A percentile compares a stretch with the other conserved stretches of the same genome.
These are phyloP conservation scores for Chenopodium formosanum DNA, from an alignment of 148 eudicot species.

Conservation along the genomic window DNA sequence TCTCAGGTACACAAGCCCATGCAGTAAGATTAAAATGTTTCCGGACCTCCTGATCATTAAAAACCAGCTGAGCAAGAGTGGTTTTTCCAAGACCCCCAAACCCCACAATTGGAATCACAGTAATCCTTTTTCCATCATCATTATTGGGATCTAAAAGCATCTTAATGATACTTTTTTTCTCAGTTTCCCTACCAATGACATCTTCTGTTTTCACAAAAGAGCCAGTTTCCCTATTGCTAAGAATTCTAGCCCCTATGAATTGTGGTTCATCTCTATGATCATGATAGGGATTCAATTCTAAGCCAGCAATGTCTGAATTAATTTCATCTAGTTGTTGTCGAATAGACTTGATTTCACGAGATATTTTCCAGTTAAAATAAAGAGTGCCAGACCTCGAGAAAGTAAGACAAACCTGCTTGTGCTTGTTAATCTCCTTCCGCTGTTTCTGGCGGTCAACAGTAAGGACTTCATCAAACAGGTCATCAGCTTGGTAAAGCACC, in stretches of 20 bases:
- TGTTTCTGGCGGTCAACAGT: neutral
- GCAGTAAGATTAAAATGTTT: too few relatives aligned
- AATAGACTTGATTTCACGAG: slow-evolving; percentile 14
- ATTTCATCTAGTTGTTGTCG: slow-evolving; percentile 2
- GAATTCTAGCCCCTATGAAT: neutral
- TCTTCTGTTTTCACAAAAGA: neutral
- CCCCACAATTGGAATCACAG: slow-evolving; percentile 20
- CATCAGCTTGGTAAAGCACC: slow-evolving; percentile 7
- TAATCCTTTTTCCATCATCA: neutral
- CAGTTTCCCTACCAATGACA: neutral
- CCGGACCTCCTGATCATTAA: too few relatives aligned
- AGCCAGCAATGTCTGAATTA: neutral
- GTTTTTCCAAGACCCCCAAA: slow-evolving; percentile 24
- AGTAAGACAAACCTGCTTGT: neutral
- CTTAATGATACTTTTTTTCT: neutral
- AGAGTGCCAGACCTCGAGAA: neutral
- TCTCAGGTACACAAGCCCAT: too few relatives aligned
- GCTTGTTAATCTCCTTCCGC: neutral
- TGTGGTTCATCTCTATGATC: neutral
- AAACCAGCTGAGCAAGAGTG: slow-evolving; percentile 16
- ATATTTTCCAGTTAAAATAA: neutral
- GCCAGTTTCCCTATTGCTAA: neutral
- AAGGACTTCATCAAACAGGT: slow-evolving; percentile 6
- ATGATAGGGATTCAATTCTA: neutral
- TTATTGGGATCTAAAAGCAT: slow-evolving; percentile 14